Base-by-base conservation (phyloP, 306 rosid species). In the Lathyrus oleraceus region DNA sequence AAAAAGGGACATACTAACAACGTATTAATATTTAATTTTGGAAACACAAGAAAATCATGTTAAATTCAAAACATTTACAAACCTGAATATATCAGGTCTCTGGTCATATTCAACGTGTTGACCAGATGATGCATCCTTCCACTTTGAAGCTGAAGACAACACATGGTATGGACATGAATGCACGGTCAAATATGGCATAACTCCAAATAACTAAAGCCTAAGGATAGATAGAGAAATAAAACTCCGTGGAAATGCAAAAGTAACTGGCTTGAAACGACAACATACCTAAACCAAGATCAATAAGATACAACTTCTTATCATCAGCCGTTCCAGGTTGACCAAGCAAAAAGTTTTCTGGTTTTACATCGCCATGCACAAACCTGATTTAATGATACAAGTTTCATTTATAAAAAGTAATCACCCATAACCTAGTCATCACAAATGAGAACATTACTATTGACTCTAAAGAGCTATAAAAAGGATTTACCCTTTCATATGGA, bases 81-180 rank as follows among this genome's bases (percentile, higher is more conserved):
- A 89, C 97, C 96, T 89, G 81, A 92, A 92, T 70, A 92, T 87
- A 77, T 92, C 97, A 54, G 97, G 97, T 82, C 97, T 87, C 79
- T 92, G 97, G 80, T 92, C 96, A 73, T 92, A 92, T 15, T 87
- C 97, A 61, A 92, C 96, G 64, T 92, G 97, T 48, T 81, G 96
- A 47, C 96, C 90, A 67, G 95, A 82, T 40, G 93, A 73, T 72
- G 86, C 74, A 62, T 92, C 96, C 84, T 89, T 92, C 97, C 97
- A 92, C 73, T 80, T 89, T 57, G 96, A 89, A 48, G 97, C 97
- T 92, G 95, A 77, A 81, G 76, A 64, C 64, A 84, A 67, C 20
- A 66, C 32, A 61, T 51, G 68, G 25, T 27, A 73, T 12, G 57
- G 77, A 38, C 61, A 69, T 72, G 28, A 73, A 53, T 32, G 47